Evolutionary conservation across 2,329 filamentous ascomycete genomes (phyloP), one percentile per base, ranked within the genome.

Genomic region (Colletotrichum simmondsii): DNA sequence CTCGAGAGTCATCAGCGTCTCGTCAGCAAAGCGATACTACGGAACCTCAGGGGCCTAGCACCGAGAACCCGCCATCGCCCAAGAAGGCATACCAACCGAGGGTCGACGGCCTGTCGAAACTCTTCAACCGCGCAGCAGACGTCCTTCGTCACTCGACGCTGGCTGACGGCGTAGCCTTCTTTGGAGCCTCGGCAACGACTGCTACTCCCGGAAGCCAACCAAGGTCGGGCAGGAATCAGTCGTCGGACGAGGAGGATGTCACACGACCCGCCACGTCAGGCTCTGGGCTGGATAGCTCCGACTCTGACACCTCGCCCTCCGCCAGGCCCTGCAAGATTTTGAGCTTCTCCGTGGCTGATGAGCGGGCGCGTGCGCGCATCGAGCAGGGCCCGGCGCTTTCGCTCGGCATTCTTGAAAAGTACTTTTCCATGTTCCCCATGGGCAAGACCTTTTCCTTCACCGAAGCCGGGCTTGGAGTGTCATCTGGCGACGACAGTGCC

Each of bases 401-500:
- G 0, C 62, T 80, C 1, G 77, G 77, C 1, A 80, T 78, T 0
- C 75, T 81, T 0, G 79, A 81, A 16, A 80, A 73, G 59, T 81
- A 81, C 22, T 80, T 79, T 16, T 56, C 78, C 10, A 71, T 77
- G 7, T 81, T 79, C 28, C 80, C 80, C 0, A 77, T 75, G 46
- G 80, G 80, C 7, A 81, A 79, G 28, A 71, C 76, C 0, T 79
- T 81, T 30, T 80, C 78, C 2, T 81, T 81, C 37, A 81, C 78
- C 2, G 76, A 77, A 12, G 75, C 80, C 16, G 80, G 80, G 0
- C 63, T 68, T 0, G 79, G 77, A 0, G 62, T 81, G 14, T 79
- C 79, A 2, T 81, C 80, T 1, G 80, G 79, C 37, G 80, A 81
- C 19, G 79, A 81, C 8, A 80, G 79, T 16, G 76, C 79, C 0